Percentiles rank a stretch among this genome's conserved stretches.
These are phyloP conservation scores for Chaetomiaceae sp. DNA, from an alignment of 2,329 filamentous ascomycete species.

Conservation along the genomic window DNA sequence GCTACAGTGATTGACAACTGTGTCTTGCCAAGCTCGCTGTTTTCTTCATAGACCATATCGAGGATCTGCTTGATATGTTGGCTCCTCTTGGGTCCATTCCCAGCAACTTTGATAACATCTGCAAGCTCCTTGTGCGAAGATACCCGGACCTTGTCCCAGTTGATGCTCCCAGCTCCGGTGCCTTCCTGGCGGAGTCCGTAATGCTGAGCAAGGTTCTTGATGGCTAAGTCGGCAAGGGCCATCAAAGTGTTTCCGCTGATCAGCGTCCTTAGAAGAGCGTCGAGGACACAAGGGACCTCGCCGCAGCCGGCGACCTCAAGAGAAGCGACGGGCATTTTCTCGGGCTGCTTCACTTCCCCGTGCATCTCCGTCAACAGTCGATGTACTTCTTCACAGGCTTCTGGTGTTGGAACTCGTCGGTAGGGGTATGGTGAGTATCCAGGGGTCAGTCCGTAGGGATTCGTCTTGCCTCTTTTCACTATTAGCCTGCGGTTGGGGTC, in stretches of 20 bases:
- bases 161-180: conserved; percentile 64
- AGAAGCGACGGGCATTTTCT: conserved; percentile 65
- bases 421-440: conserved; percentile 64
- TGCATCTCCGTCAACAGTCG: conserved; percentile 61
- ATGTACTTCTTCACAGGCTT: conserved; percentile 67
- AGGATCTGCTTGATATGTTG: conserved; percentile 70
- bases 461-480: conserved; percentile 29
- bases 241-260: conserved; percentile 50
- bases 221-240: conserved; percentile 56
- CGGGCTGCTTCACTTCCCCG: conserved; percentile 59
- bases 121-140: conserved; percentile 58
- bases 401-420: conserved; percentile 58
- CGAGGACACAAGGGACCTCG: conserved; percentile 51
- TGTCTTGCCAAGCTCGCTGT: conserved; percentile 39
- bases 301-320: conserved; percentile 65
- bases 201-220: conserved; percentile 57
- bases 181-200: conserved; percentile 62
- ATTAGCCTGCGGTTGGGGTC: conserved; percentile 21
- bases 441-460: conserved; percentile 51
- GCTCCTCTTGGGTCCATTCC: conserved; percentile 66
- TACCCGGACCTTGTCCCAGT: conserved; percentile 67
- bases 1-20: conserved; percentile 33
- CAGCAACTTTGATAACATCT: conserved; percentile 65
- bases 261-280: conserved; percentile 50
- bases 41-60: conserved; percentile 66